These are phyloP conservation scores for Amylocystis lapponica DNA, from an alignment of 768 basidiomycete species.

Conservation along the genomic window DNA sequence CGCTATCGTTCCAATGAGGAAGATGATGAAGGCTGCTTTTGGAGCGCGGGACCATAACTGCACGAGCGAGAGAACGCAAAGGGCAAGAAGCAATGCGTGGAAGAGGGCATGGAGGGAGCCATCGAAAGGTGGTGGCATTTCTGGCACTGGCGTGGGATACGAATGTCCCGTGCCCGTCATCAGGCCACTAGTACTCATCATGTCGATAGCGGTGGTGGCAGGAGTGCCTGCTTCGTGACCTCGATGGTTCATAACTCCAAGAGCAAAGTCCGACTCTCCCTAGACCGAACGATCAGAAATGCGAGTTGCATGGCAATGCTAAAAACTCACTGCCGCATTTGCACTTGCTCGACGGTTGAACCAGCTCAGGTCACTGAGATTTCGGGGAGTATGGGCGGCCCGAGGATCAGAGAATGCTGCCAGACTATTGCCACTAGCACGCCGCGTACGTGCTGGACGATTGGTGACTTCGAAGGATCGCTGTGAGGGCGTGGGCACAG, in stretches of 20 bases:
- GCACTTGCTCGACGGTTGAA: constrained; percentile 66
- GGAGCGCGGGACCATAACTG: constrained; percentile 55
- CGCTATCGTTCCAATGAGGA: constrained; percentile 52
- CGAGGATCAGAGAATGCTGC: constrained; percentile 36
- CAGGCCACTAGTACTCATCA: constrained; percentile 35
- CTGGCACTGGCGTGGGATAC: constrained; percentile 21
- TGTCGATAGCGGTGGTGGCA: constrained; percentile 40
- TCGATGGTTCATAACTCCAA: constrained; percentile 51
- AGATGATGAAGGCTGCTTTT: constrained; percentile 52
- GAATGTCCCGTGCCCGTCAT: constrained; percentile 15
- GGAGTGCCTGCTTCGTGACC: constrained; percentile 41
- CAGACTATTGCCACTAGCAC: constrained; percentile 41
- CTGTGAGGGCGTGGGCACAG: constrained; percentile 28
- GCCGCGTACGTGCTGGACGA: constrained; percentile 45
- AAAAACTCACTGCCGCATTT: constrained; percentile 57
- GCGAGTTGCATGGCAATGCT: no score
- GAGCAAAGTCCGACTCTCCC: constrained; percentile 70
- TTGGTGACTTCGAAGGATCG: constrained; percentile 46
- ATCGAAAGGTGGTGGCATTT: constrained; percentile 33
- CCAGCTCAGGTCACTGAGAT: constrained; percentile 74
- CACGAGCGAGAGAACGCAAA: constrained; percentile 51
- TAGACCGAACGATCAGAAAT: constrained; percentile 22
- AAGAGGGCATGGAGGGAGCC: constrained; percentile 44
- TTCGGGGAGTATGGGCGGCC: constrained; percentile 41
- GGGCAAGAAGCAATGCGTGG: constrained; percentile 52